Base-by-base conservation (phyloP, 2,329 filamentous ascomycete species). In the Lachnellula occidentalis region DNA sequence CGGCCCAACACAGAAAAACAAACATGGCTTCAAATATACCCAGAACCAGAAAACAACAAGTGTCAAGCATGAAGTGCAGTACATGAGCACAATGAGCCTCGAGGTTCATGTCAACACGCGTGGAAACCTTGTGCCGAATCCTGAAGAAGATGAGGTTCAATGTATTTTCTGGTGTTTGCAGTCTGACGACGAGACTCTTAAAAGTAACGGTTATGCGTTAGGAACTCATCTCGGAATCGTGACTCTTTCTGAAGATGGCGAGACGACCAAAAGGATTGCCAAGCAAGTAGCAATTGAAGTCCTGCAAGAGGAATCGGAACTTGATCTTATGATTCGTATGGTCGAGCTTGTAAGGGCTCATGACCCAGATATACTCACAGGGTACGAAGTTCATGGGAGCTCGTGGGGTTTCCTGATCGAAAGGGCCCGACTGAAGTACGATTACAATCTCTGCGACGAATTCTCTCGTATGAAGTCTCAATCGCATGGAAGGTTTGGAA, bases 331-430 rank as follows among this genome's bases (percentile, higher is more conserved):
- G 69, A 87, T 88, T 43, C 81, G 84, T n/a, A 81, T 97, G 70
- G 85, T 96, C 15, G 87, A 94, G 62, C 85, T 96, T 64, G 92
- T 99, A 19, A 83, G 91, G 37, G 76, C 76, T 3, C 80, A 88
- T 64, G 94, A 99, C 68, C 94, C 94, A 0, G 94, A 99, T 66
- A 88, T 99, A 27, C 76, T 99, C 42, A 94, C 92, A 0, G 94
- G 94, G 0, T 99, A 94, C 64, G 94, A 99, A 70, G 91, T 97
- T 0, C 91, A 96, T 66, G 90, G 91, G 51, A 81, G 84, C 55
- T 96, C 92, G 0, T 99, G 94, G 94, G 94, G 95, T 1, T 99
- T 95, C 70, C 71, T 99, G 37, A 92, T 96, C 48, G 92, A 99
- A 72, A 83, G 94, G 50, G 92, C 92, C 12, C 80, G 88, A 31